Evolutionary conservation across 371 early-diverging fungal genomes (phyloP).

Genomic region (Nematocida sp.): DNA sequence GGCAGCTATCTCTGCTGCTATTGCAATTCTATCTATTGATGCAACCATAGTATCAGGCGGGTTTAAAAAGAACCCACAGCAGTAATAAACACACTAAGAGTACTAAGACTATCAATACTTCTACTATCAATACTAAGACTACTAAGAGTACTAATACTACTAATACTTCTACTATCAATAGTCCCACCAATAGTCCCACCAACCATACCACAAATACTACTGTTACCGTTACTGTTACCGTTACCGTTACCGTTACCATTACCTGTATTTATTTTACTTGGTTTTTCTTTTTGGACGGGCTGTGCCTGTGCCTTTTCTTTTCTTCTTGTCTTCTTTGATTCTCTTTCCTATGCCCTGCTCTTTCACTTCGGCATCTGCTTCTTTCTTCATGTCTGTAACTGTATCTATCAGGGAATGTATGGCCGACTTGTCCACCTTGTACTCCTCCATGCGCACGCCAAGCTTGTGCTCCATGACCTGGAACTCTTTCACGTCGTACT

Average conservation of each 20-base stretch:
- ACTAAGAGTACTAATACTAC: too few species aligned
- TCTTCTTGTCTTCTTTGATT: slow-evolving; percentile 10
- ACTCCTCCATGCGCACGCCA: slow-evolving; percentile 78
- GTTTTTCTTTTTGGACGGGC: too few species aligned
- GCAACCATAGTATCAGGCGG: slow-evolving; percentile 54
- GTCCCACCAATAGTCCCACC: too few species aligned
- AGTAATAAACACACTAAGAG: too few species aligned
- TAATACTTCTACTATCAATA: too few species aligned
- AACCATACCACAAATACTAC: too few species aligned
- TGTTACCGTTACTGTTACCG: too few species aligned
- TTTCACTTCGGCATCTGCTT: slow-evolving; percentile 29
- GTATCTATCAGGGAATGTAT: slow-evolving; percentile 27
- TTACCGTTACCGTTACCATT: too few species aligned
- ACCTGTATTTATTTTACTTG: too few species aligned
- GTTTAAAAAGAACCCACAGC: too few species aligned
- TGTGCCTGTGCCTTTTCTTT: not conserved
- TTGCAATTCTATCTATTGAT: slow-evolving; percentile 59
- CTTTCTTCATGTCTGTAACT: slow-evolving; percentile 30
- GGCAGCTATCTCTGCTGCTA: slow-evolving; percentile 82
- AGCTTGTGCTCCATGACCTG: slow-evolving; percentile 88
- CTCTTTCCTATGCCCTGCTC: slow-evolving; percentile 31
- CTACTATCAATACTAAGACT: not conserved
- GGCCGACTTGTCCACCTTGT: slow-evolving; percentile 1
- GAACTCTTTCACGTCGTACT: slow-evolving; percentile 83
- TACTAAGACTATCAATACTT: not conserved